A percentile compares a stretch with the other conserved stretches of the same genome.
Evolutionary conservation across 2,329 filamentous ascomycete genomes (phyloP).

Genomic region (Graphiopsis chlorocephala): DNA sequence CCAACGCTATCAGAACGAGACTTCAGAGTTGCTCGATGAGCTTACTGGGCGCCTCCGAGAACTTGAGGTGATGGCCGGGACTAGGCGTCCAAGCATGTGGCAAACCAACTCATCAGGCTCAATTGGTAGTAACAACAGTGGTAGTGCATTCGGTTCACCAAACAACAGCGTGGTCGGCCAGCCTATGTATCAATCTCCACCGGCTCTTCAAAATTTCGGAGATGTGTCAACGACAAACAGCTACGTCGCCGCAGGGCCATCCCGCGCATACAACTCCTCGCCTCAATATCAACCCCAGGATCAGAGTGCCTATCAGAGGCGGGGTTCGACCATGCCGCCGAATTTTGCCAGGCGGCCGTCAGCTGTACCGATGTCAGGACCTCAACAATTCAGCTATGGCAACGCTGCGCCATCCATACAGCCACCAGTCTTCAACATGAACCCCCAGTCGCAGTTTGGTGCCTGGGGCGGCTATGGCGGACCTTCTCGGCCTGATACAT

Average conservation of each 20-base stretch:
- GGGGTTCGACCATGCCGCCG: conserved; percentile 7
- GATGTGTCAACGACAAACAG: conserved; percentile 2
- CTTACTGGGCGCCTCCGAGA: conserved; percentile 40
- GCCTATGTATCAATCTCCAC: conserved; percentile 7
- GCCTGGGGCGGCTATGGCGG: conserved; percentile 31
- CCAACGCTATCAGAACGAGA: conserved; percentile 48
- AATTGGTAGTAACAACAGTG: conserved; percentile 25
- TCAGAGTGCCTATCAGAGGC: conserved; percentile 18
- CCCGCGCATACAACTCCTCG: conserved; percentile 21
- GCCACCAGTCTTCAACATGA: neutral
- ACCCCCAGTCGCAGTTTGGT: conserved; percentile 28
- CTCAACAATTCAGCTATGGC: conserved; percentile 22
- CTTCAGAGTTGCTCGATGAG: conserved; percentile 39
- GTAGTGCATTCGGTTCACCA: conserved; percentile 24
- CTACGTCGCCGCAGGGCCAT: conserved; percentile 17
- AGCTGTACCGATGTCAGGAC: neutral
- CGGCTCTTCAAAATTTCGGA: conserved; percentile 15
- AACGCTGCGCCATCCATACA: conserved; percentile 16
- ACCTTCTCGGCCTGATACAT: conserved; percentile 22
- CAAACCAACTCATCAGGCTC: conserved; percentile 25
- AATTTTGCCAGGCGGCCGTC: neutral
- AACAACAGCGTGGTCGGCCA: conserved; percentile 13
- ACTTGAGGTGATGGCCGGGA: conserved; percentile 25
- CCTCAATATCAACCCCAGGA: conserved; percentile 18
- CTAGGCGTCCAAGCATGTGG: conserved; percentile 30